A percentile compares a stretch with the other conserved stretches of the same genome.
phyloP scores from a whole-genome alignment of 2,329 filamentous ascomycete genomes.

The Ophiostoma quercus region DNA sequence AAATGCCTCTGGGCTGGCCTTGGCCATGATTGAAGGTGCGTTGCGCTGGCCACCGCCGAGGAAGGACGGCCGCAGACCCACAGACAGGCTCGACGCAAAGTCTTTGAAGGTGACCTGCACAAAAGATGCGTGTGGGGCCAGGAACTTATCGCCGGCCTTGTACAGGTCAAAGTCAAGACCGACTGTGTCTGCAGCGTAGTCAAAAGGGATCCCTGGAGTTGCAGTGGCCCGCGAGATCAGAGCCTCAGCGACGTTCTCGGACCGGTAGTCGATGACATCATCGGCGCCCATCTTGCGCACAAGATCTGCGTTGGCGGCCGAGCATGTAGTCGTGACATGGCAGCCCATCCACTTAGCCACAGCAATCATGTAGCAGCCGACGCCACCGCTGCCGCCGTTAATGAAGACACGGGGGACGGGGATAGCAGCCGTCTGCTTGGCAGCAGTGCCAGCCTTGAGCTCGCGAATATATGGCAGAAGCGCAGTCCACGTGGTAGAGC shows the following conservation, averaged over 20 bases:
- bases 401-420: slow-evolving; percentile 31
- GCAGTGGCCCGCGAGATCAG: slow-evolving; percentile 20
- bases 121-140: slow-evolving; percentile 28
- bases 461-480: slow-evolving; percentile 26
- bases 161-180: slow-evolving; percentile 28
- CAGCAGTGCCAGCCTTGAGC: neutral
- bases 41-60: slow-evolving; percentile 26
- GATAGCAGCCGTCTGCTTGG: neutral
- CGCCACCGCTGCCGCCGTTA: slow-evolving; percentile 37
- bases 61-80: slow-evolving; percentile 24
- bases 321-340: slow-evolving; percentile 37
- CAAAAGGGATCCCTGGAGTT: slow-evolving; percentile 26
- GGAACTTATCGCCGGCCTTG: slow-evolving; percentile 25
- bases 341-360: slow-evolving; percentile 35
- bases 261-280: slow-evolving; percentile 37
- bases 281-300: slow-evolving; percentile 36
- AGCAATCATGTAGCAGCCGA: slow-evolving; percentile 38
- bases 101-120: slow-evolving; percentile 27
- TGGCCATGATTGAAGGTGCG: slow-evolving; percentile 23
- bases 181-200: slow-evolving; percentile 32
- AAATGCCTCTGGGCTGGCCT: slow-evolving; percentile 18
- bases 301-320: slow-evolving; percentile 34
- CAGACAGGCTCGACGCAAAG: neutral
- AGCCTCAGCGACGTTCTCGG: slow-evolving; percentile 23
- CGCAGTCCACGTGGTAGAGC: slow-evolving; percentile 29